These are phyloP conservation scores for Nicotiana benthamiana DNA, from an alignment of 257 asterid species.

Conservation along the genomic window DNA sequence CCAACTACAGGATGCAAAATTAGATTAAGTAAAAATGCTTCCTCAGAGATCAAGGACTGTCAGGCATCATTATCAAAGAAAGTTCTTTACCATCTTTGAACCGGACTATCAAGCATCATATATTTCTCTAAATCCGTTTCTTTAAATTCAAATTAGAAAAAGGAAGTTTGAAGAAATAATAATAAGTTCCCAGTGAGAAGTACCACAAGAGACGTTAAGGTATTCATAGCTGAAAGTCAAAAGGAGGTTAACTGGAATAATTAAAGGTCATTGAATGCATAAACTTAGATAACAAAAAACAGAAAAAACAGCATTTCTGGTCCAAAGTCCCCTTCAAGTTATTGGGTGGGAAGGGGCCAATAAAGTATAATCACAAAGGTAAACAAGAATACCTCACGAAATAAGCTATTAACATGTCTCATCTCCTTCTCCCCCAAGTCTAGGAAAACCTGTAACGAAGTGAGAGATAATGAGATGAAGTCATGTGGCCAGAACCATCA, in stretches of 20 bases:
- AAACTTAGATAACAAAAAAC: not conserved
- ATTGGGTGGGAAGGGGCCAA: not conserved
- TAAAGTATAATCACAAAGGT: slow-evolving; percentile 4
- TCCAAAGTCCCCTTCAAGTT: not conserved
- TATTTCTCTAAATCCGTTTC: not conserved
- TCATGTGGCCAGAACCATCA: not conserved
- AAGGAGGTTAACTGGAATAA: not conserved
- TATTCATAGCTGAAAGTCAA: not conserved
- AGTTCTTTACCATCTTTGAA: not conserved
- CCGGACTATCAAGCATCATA: not conserved
- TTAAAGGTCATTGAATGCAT: not conserved
- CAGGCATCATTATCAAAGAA: not conserved
- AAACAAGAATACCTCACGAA: slow-evolving; percentile 54
- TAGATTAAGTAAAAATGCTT: not conserved
- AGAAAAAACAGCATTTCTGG: not conserved
- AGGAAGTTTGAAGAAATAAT: not conserved
- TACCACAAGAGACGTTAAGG: not conserved
- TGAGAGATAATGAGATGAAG: slow-evolving; percentile 11
- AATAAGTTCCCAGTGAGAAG: not conserved
- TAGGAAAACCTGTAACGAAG: slow-evolving; percentile 69
- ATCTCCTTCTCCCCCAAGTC: slow-evolving; percentile 70
- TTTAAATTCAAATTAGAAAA: not conserved
- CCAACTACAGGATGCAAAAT: slow-evolving; percentile 44
- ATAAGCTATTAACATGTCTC: slow-evolving; percentile 67
- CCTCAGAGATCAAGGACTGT: not conserved